These are phyloP conservation scores for Stenocarpella maydis DNA, from an alignment of 2,329 filamentous ascomycete species.

Conservation along the genomic window DNA sequence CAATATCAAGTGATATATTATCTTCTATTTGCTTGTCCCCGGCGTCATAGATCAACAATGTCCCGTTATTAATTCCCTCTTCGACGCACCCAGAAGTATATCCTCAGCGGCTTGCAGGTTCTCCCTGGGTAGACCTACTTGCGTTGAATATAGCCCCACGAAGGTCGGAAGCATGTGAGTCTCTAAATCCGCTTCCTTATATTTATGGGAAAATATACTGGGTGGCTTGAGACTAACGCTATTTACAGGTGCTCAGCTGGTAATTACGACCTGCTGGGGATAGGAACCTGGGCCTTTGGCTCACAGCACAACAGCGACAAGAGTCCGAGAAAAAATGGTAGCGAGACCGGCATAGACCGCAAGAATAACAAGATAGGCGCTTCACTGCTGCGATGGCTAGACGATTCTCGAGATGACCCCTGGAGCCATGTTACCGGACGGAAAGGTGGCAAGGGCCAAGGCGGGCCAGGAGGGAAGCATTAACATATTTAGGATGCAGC, in stretches of 20 bases:
- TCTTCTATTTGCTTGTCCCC: neutral
- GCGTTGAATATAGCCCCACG: neutral
- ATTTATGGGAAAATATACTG: neutral
- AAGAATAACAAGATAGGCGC: neutral
- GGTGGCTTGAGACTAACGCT: neutral
- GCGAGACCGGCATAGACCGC: neutral
- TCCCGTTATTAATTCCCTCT: neutral
- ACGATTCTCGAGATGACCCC: neutral
- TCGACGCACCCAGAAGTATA: neutral
- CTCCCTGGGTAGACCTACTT: neutral
- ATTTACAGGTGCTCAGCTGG: neutral
- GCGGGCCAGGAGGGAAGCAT: neutral
- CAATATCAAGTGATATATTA: neutral
- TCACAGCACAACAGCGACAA: neutral
- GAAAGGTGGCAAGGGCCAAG: neutral
- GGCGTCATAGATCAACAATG: neutral
- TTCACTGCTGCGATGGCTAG: neutral
- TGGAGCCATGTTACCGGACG: neutral
- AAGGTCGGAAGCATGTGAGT: neutral
- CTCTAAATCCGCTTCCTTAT: neutral
- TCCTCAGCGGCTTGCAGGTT: no score
- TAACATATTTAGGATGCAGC: neutral
- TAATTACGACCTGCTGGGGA: neutral
- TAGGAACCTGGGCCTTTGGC: neutral
- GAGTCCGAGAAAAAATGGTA: neutral